Base-by-base conservation (phyloP, 768 basidiomycete species). In the Pisolithus sp. region DNA sequence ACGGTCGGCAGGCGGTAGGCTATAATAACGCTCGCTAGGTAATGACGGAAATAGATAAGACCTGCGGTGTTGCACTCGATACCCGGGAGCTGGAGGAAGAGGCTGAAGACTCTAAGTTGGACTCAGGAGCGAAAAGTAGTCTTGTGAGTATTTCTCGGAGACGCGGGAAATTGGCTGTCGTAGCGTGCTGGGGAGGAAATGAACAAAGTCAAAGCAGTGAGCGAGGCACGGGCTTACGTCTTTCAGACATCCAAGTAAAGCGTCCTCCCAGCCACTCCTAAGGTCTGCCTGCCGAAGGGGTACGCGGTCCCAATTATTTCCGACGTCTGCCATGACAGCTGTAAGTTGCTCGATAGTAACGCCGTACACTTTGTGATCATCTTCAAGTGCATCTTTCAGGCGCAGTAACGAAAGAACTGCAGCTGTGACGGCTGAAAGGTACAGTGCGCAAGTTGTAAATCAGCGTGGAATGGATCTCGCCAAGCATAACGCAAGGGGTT, bases 201-300 rank as follows among this genome's bases (percentile, higher is more conserved):
- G 17, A 54, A 40, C n/a, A 23, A 48, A 30, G n/a, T 31, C 31
- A 24, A 48, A 46, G 46, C 18, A 41, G 45, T 37, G 15, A 20
- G 43, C 37, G 50, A n/a, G 48, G 18, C 39, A 15, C 51, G 21
- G 40, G 82, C 92, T 58, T 60, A 95, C 93, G 67, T 95, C 86
- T 75, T 89, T 89, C 57, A 95, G 71, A 61, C 92, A 87, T 40
- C 91, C 92, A 30, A 93, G 74, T 20, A 96, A 75, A 15, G 90
- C 86, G 57, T 93, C 90, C 68, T 96, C 92, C 94, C 94, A 97
- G 12, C 89, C 86, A 58, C 83, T 79, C 41, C 93, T 81, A 23
- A 81, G 79, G 59, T 94, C 92, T 37, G 76, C 72, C 58, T 80
- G 78, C 39, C 86, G 77, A 55, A 91, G 68, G 24, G 86, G 84